Conservation (phyloP, 768 basidiomycete genomes). For the Hortiboletus flavorubellus region DNA sequence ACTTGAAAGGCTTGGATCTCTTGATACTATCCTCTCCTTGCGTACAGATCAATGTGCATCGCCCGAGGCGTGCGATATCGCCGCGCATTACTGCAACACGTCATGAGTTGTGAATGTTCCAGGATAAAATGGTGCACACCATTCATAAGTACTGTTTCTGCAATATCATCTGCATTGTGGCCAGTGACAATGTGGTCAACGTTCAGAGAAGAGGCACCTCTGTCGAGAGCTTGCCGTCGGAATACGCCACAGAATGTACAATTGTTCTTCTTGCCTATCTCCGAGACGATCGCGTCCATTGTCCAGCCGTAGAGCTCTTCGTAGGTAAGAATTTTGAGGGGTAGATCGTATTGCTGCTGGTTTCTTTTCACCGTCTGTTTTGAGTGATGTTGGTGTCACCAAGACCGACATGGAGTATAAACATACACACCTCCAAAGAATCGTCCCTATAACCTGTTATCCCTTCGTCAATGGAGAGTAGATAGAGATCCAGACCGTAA, state of each 20-base stretch:
- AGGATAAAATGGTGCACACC: conserved; percentile 49
- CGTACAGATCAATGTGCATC: conserved; percentile 94
- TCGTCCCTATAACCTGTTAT: conserved; percentile 98
- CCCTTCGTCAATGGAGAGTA: conserved; percentile 97
- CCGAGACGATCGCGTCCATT: conserved; percentile 95
- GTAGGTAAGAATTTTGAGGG: conserved; percentile 94
- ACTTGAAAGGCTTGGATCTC: conserved; percentile 99
- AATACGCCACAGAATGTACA: conserved; percentile 99
- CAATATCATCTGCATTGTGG: conserved; percentile 98
- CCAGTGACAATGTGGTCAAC: conserved; percentile 99
- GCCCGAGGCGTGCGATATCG: conserved; percentile 89
- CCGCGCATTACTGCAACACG: conserved; percentile 85
- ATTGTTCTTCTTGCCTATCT: conserved; percentile 95
- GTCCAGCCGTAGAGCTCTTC: conserved; percentile 99
- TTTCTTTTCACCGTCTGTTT: conserved; percentile 94
- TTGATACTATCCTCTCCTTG: conserved; percentile 96
- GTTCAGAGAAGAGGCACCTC: conserved; percentile 82
- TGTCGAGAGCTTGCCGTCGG: conserved; percentile 91
- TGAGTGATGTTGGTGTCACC: conserved; percentile 1
- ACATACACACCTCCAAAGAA: conserved; percentile 73
- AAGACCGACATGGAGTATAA: background rate
- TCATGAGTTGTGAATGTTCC: background rate
- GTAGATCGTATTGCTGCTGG: conserved; percentile 91
- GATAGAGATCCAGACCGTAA: conserved; percentile 86
- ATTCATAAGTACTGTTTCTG: conserved; percentile 99